Evolutionary conservation across 768 basidiomycete genomes (phyloP).

Genomic region (Suillus americanus): DNA sequence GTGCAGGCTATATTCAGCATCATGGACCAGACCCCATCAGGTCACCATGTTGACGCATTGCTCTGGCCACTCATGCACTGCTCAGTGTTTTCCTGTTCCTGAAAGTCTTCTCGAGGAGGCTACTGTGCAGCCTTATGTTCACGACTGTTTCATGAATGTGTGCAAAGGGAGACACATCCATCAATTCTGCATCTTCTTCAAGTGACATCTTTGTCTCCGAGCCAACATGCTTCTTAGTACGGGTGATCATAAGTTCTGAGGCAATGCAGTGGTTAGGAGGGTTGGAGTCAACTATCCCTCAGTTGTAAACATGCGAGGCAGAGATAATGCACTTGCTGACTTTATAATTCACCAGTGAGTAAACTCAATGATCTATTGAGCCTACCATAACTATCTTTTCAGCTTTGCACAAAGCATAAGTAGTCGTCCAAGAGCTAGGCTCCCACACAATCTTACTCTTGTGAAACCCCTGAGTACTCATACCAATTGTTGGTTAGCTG

Average conservation of each 20-base stretch:
- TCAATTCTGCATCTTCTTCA: constrained; percentile 12
- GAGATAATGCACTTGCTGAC: constrained; percentile 7
- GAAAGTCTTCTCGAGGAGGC: constrained; percentile 9
- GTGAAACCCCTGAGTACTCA: neutral
- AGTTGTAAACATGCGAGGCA: constrained; percentile 10
- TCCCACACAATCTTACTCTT: neutral
- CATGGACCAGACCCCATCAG: neutral
- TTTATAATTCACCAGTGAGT: constrained; percentile 10
- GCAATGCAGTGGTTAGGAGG: constrained; percentile 9
- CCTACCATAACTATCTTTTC: neutral
- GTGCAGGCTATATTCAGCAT: constrained; percentile 8
- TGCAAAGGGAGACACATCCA: constrained; percentile 1
- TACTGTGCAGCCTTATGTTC: constrained; percentile 7
- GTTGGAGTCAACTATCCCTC: neutral
- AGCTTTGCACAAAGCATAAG: constrained; percentile 4
- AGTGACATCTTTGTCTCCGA: constrained; percentile 5
- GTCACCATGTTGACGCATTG: constrained; percentile 4
- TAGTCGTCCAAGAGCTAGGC: neutral
- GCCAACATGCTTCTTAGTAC: neutral
- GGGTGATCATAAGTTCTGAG: neutral
- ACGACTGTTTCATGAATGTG: constrained; percentile 9
- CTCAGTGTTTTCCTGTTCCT: constrained; percentile 2
- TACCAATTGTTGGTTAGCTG: neutral
- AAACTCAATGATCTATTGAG: neutral
- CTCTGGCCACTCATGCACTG: neutral